Conservation (phyloP, 306 rosid genomes). For the Casuarina equisetifolia region DNA sequence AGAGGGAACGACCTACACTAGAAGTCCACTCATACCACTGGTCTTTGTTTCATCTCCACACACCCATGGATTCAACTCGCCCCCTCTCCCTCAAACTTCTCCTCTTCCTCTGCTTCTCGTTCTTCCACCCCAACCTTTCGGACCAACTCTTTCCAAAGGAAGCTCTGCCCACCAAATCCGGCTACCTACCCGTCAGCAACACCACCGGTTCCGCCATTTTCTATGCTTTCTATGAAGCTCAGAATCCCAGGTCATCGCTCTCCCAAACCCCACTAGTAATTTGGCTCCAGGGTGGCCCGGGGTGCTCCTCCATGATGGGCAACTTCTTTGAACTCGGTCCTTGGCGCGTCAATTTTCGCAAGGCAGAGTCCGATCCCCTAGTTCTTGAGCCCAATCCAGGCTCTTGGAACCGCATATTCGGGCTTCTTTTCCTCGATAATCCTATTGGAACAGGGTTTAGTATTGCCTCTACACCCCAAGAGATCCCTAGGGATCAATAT, state of each 20-base stretch:
- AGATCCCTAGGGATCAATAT: constrained; percentile 63
- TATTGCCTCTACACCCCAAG: constrained; percentile 47
- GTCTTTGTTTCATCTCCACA: background rate
- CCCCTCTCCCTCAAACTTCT: background rate
- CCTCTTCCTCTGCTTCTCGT: background rate
- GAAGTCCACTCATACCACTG: no score
- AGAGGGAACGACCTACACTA: no score
- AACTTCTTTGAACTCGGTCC: constrained; percentile 86
- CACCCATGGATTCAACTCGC: background rate
- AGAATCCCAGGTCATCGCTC: constrained; percentile 41
- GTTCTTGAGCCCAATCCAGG: constrained; percentile 52
- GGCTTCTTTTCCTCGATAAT: constrained; percentile 68
- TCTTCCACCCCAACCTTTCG: background rate
- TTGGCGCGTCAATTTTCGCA: constrained; percentile 53
- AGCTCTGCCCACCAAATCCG: constrained; percentile 74
- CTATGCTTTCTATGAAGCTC: constrained; percentile 83
- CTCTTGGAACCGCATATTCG: constrained; percentile 72
- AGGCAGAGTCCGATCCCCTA: constrained; percentile 25
- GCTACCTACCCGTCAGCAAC: constrained; percentile 57
- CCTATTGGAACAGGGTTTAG: constrained; percentile 88
- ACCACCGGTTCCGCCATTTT: constrained; percentile 61
- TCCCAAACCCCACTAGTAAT: constrained; percentile 72
- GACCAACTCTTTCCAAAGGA: constrained; percentile 38
- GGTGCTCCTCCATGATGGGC: constrained; percentile 85
- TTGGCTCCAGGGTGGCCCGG: constrained; percentile 97